Conservation (phyloP, 345 rosid genomes). For the Eucalyptus viminalis region DNA sequence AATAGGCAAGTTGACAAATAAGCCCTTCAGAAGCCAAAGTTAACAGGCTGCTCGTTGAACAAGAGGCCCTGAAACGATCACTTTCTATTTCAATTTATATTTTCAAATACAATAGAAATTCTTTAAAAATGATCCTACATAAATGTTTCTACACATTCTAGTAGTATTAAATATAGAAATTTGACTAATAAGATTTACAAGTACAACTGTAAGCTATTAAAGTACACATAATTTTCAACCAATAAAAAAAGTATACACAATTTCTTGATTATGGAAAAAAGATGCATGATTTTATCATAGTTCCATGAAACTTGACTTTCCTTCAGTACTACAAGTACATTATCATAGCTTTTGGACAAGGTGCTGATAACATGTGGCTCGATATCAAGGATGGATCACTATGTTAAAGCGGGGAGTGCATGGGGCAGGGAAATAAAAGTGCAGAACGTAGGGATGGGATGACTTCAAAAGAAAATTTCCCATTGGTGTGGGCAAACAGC, state of each 20-base stretch:
- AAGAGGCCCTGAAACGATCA: not conserved
- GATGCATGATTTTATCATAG: not conserved
- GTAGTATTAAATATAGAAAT: not conserved
- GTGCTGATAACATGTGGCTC: not conserved
- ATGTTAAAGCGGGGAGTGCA: not conserved
- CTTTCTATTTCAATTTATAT: not conserved
- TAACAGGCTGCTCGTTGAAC: not conserved
- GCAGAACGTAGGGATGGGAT: not conserved
- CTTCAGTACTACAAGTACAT: not conserved
- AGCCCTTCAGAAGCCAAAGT: not conserved
- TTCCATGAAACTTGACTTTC: not conserved
- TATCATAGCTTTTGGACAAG: not conserved
- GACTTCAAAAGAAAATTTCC: not conserved
- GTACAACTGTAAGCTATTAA: not conserved
- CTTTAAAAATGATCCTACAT: not conserved
- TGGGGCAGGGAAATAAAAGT: not conserved
- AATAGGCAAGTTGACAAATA: not conserved
- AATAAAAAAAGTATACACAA: not conserved
- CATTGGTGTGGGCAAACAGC: not conserved
- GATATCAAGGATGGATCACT: not conserved
- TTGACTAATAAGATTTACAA: not conserved
- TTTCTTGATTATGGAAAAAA: not conserved
- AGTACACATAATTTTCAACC: not conserved
- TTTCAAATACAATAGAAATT: not conserved
- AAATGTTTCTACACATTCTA: not conserved